Percentiles rank a stretch among this genome's conserved stretches.
phyloP scores from a whole-genome alignment of 2,329 filamentous ascomycete genomes.

The Penicillium vulpinum region DNA sequence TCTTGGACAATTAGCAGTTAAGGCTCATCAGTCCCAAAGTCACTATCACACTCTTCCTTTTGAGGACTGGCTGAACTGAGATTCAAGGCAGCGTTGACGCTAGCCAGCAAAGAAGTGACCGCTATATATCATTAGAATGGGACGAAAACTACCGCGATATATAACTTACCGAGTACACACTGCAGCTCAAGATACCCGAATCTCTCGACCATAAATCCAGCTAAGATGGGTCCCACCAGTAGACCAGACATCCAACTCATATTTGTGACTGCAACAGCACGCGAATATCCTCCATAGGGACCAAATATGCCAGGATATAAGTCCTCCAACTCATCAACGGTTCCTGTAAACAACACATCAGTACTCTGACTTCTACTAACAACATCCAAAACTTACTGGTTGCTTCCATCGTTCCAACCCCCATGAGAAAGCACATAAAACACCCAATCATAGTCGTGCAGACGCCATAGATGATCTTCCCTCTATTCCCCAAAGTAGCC shows the following conservation, averaged over 20 bases:
- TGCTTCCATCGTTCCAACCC: conserved; percentile 8
- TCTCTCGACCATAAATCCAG: conserved; percentile 13
- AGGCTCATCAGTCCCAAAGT: background rate
- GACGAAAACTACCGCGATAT: too few relatives aligned
- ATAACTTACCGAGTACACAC: conserved; percentile 7
- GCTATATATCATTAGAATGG: background rate
- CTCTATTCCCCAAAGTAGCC: background rate
- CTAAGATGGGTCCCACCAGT: conserved; percentile 18
- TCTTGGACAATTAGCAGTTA: background rate
- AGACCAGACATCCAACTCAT: conserved; percentile 25
- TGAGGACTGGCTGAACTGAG: background rate
- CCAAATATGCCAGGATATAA: conserved; percentile 24
- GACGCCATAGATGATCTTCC: background rate
- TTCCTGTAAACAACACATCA: conserved; percentile 4
- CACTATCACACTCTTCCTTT: background rate
- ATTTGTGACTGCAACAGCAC: conserved; percentile 21
- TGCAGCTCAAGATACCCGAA: conserved; percentile 19
- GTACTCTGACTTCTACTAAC: background rate
- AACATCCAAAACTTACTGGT: conserved; percentile 1
- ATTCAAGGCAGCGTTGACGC: background rate
- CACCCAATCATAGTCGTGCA: conserved; percentile 7
- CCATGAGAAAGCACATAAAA: conserved; percentile 8
- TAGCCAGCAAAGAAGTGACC: background rate
- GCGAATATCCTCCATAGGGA: conserved; percentile 24
- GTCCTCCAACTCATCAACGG: conserved; percentile 15